Conservation (phyloP, 257 asterid species). For the Lycium barbarum region DNA sequence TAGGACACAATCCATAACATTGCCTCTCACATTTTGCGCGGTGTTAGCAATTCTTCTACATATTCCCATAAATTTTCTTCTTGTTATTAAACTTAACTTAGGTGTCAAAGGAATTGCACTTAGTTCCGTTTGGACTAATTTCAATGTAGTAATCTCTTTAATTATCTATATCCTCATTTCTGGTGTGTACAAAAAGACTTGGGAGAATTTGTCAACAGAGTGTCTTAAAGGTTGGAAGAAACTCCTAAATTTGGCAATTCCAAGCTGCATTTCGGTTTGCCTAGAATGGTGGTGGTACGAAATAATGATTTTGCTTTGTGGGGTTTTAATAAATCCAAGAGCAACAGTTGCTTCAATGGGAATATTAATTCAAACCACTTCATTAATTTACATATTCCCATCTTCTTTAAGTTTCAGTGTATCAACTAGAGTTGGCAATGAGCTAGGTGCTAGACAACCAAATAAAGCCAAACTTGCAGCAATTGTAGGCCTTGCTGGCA, state of each 20-base stretch:
- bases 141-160: slow-evolving; percentile 36
- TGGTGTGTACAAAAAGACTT: slow-evolving; percentile 38
- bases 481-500: slow-evolving; percentile 36
- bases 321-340: slow-evolving; percentile 35
- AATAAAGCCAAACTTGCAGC: slow-evolving; percentile 37
- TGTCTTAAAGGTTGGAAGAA: slow-evolving; percentile 43
- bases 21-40: slow-evolving; percentile 43
- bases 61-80: slow-evolving; percentile 40
- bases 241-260: slow-evolving; percentile 41
- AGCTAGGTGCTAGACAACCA: slow-evolving; percentile 38
- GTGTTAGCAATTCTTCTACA: slow-evolving; percentile 35
- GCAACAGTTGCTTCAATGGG: slow-evolving; percentile 46
- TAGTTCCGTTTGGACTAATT: slow-evolving; percentile 38
- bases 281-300: slow-evolving; percentile 54
- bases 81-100: slow-evolving; percentile 39
- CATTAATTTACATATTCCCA: slow-evolving; percentile 44
- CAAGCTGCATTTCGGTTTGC: slow-evolving; percentile 45
- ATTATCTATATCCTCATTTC: slow-evolving; percentile 33
- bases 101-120: slow-evolving; percentile 45
- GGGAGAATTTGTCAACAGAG: slow-evolving; percentile 43
- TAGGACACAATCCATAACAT: slow-evolving; percentile 43
- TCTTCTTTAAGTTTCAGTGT: slow-evolving; percentile 46
- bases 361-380: slow-evolving; percentile 40
- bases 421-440: slow-evolving; percentile 45
- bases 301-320: slow-evolving; percentile 44